Percentiles rank a stretch among this genome's conserved stretches.
phyloP scores from a whole-genome alignment of 73 alveolate genomes.

The Stentor roeselii region DNA sequence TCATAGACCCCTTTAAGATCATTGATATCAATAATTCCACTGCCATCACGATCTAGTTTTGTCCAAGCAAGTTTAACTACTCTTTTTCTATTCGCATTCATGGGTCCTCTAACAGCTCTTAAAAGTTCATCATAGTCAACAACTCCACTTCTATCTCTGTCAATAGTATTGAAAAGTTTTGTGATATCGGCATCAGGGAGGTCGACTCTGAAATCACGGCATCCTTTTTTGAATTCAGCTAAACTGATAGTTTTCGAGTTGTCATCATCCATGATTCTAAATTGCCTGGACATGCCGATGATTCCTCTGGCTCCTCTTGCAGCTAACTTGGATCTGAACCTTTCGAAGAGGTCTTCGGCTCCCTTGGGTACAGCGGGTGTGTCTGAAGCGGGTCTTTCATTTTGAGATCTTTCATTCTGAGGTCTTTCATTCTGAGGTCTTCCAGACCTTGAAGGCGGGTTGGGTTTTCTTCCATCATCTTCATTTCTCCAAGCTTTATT shows the following conservation, averaged over 20 bases:
- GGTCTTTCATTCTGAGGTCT: background rate
- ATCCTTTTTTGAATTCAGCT: constrained; percentile 30
- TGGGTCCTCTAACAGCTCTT: background rate
- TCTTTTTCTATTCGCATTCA: background rate
- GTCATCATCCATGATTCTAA: constrained; percentile 48
- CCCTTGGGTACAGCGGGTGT: background rate
- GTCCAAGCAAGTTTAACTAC: background rate
- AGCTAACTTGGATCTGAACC: constrained; percentile 48
- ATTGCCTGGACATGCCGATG: constrained; percentile 53
- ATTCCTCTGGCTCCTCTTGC: constrained; percentile 60
- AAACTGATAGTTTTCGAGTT: constrained; percentile 1
- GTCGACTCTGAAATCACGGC: constrained; percentile 28
- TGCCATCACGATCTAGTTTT: background rate
- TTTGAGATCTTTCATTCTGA: background rate
- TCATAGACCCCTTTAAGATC: constrained; percentile 14
- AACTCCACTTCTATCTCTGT: constrained; percentile 9
- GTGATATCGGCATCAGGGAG: background rate
- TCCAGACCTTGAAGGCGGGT: too few relatives aligned
- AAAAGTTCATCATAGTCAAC: constrained; percentile 14
- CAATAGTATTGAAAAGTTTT: background rate
- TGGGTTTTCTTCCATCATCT: background rate
- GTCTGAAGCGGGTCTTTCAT: background rate
- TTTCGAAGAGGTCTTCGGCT: constrained; percentile 8
- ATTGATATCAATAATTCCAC: background rate
- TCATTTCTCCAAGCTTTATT: background rate